Base-by-base conservation (phyloP, 2,329 filamentous ascomycete genomes). In the Celoporthe dispersa region DNA sequence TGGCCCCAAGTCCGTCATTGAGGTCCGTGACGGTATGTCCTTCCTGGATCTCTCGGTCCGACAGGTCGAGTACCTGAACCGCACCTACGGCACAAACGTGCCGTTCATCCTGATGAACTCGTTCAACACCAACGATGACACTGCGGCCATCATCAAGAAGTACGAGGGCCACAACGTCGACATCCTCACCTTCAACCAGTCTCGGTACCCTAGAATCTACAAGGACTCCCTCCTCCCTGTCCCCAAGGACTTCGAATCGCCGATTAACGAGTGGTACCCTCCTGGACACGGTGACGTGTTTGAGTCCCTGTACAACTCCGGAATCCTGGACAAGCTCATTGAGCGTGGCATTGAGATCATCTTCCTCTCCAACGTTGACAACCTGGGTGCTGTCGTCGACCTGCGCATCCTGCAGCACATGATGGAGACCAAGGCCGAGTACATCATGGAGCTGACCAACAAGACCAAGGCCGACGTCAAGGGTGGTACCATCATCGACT, bases 391-490 rank as follows among this genome's bases (percentile, higher is more conserved):
- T 73, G 96, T 99, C 57, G 96, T 99, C 73, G 96, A 99, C 83
- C 90, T 99, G 79, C 93, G 94, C 83, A 98, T 99, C 79, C 89
- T 99, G 75, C 94, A 99, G 86, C 96, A 99, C 91, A 98, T 99
- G 96, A 93, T 97, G 71, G 94, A 98, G 89, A 95, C 93, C 79
- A 90, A 96, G 79, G 87, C 96, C 66, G 96, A 99, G 87, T 99
- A 99, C 88, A 95, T 99, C 81, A 99, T 99, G 96, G 96, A 99
- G 86, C 85, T 99, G 85, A 99, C 96, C 80, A 97, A 98, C 89
- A 99, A 98, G 94, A 99, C 96, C 84, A 99, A 99, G 92, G 96
- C 96, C 72, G 96, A 99, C 80, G 96, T 99, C 84, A 99, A 99
- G 92, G 96, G 96, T 91, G 96, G 96, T 85, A 99, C 96, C 82